A percentile compares a stretch with the other conserved stretches of the same genome.
Evolutionary conservation across 2,329 filamentous ascomycete genomes (phyloP).

Genomic region (Penicillium sp.): DNA sequence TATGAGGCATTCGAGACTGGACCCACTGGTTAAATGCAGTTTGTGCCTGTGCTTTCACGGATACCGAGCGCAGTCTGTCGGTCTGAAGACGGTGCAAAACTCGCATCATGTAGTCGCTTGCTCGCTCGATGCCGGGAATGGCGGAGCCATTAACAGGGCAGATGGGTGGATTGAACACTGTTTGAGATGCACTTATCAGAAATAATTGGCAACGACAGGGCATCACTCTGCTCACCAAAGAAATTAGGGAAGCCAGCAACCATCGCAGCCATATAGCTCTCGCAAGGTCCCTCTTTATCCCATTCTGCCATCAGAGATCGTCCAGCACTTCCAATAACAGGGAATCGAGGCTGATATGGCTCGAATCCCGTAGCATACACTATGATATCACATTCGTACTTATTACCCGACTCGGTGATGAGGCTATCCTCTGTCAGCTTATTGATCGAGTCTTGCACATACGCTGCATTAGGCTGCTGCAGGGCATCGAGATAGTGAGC

Average conservation of each 20-base stretch:
- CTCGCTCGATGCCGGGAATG: slow-evolving; percentile 2
- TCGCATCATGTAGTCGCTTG: slow-evolving; percentile 8
- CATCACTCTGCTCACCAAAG: background rate
- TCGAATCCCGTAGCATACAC: slow-evolving; percentile 9
- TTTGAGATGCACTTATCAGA: background rate
- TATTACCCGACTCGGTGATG: background rate
- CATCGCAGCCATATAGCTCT: slow-evolving; percentile 12
- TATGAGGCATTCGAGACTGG: slow-evolving; percentile 10
- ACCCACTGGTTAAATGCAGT: slow-evolving; percentile 9
- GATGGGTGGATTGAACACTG: slow-evolving; percentile 11
- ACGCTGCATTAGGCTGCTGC: slow-evolving; percentile 4
- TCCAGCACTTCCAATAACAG: slow-evolving; percentile 1
- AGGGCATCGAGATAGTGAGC: slow-evolving; percentile 8
- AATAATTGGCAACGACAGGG: background rate
- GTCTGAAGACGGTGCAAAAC: slow-evolving; percentile 5
- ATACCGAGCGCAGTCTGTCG: slow-evolving; percentile 4
- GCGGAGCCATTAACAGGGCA: slow-evolving; percentile 11
- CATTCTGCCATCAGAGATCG: slow-evolving; percentile 1
- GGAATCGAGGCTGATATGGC: slow-evolving; percentile 10
- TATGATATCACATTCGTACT: slow-evolving; percentile 2
- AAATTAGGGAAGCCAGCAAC: slow-evolving; percentile 9
- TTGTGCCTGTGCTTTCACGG: slow-evolving; percentile 3
- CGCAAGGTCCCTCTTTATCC: slow-evolving; percentile 7
- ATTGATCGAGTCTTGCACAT: slow-evolving; percentile 4
- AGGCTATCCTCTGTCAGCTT: slow-evolving; percentile 6